A percentile compares a stretch with the other conserved stretches of the same genome.
These are phyloP conservation scores for Yarrowia alimentaria DNA, from an alignment of 805 yeast genomes.

Conservation along the genomic window DNA sequence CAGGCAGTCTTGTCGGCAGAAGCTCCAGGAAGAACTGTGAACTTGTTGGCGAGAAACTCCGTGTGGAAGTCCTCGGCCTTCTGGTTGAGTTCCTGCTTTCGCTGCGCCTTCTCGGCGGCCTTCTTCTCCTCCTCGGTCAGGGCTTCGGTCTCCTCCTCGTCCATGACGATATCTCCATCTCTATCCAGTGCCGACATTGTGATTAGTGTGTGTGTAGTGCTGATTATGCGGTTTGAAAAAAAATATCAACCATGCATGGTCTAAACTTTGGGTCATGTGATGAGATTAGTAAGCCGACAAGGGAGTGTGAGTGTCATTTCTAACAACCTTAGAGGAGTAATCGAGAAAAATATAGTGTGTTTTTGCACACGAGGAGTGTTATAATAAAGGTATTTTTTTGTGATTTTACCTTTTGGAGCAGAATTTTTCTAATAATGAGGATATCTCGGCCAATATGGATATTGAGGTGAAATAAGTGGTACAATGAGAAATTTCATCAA, in stretches of 20 bases:
- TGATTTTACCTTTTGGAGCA: too few relatives aligned
- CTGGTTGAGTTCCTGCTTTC: slow-evolving; percentile 26
- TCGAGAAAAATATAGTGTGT: too few relatives aligned
- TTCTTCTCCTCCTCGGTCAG: slow-evolving; percentile 23
- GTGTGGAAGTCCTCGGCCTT: slow-evolving; percentile 26
- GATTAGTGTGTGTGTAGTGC: slow-evolving; percentile 5
- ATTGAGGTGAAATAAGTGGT: too few relatives aligned
- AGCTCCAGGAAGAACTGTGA: slow-evolving; percentile 65
- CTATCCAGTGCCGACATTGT: slow-evolving; percentile 23
- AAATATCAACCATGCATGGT: slow-evolving; percentile 8
- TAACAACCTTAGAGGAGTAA: too few relatives aligned
- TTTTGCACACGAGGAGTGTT: too few relatives aligned
- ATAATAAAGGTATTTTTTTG: too few relatives aligned
- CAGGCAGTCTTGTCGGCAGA: slow-evolving; percentile 93
- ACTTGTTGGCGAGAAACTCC: slow-evolving; percentile 29
- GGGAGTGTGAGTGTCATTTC: background rate
- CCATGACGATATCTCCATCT: slow-evolving; percentile 26
- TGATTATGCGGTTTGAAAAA: slow-evolving; percentile 21
- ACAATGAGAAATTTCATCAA: too few relatives aligned
- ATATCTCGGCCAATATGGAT: too few relatives aligned
- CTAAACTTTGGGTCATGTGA: slow-evolving; percentile 7
- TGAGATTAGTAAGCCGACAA: background rate
- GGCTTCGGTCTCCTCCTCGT: slow-evolving; percentile 17
- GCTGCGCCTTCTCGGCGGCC: slow-evolving; percentile 26
- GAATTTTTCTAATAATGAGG: too few relatives aligned